Conservation (phyloP, 2,329 filamentous ascomycete genomes). For the Pleoardoris graminearum region DNA sequence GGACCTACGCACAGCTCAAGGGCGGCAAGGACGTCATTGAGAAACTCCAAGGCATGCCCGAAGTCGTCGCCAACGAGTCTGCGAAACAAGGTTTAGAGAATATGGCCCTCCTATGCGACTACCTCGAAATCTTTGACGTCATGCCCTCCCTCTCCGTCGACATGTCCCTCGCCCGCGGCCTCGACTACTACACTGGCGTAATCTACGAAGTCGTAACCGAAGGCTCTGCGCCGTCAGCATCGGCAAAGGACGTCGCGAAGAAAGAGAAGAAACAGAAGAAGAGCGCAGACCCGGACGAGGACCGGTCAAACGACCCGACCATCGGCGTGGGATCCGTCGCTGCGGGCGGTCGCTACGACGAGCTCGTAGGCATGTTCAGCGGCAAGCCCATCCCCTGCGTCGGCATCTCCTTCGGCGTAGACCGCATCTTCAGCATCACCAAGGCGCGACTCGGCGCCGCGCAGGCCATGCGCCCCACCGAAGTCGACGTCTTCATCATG, state of each 20-base stretch:
- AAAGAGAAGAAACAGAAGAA: constrained; percentile 39
- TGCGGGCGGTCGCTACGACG: constrained; percentile 88
- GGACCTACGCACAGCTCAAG: constrained; percentile 78
- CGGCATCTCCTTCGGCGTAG: constrained; percentile 90
- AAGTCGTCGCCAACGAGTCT: constrained; percentile 69
- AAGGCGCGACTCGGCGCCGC: constrained; percentile 72
- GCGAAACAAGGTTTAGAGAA: constrained; percentile 81
- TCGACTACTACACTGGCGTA: constrained; percentile 91
- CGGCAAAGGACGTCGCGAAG: constrained; percentile 49
- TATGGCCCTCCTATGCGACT: constrained; percentile 78
- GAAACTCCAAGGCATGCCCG: constrained; percentile 67
- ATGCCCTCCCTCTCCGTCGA: constrained; percentile 82
- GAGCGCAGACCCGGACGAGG: constrained; percentile 56
- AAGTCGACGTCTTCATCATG: constrained; percentile 93
- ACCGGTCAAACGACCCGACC: constrained; percentile 76
- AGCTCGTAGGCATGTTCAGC: constrained; percentile 91
- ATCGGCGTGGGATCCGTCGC: constrained; percentile 86
- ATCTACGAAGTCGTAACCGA: constrained; percentile 90
- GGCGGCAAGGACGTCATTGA: constrained; percentile 75
- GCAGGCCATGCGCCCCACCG: constrained; percentile 64
- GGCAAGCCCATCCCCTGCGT: constrained; percentile 90
- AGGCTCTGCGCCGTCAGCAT: constrained; percentile 63
- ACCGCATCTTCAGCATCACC: constrained; percentile 91
- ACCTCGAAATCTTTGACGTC: constrained; percentile 76
- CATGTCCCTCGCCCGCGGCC: constrained; percentile 82